A percentile compares a stretch with the other conserved stretches of the same genome.
These are phyloP conservation scores for Cucumis melo DNA, from an alignment of 306 rosid species.

Conservation along the genomic window DNA sequence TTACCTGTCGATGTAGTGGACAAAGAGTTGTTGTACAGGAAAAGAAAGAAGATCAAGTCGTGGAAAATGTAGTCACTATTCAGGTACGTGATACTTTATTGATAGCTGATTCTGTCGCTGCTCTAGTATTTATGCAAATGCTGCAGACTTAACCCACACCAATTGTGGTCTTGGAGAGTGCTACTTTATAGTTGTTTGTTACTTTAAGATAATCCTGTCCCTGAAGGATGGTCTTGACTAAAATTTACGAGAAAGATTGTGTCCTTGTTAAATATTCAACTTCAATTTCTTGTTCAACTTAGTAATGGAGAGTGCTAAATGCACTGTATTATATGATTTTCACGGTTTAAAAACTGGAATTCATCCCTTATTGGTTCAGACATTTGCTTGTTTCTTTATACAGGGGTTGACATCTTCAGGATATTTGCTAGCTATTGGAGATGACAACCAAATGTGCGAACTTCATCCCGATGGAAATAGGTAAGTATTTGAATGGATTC, in stretches of 20 bases:
- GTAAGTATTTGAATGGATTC: conserved; percentile 16
- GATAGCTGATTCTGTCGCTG: not conserved
- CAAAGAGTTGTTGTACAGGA: conserved; percentile 81
- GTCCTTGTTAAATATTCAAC: not conserved
- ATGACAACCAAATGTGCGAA: conserved; percentile 77
- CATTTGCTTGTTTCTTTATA: conserved; percentile 12
- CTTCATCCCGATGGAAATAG: conserved; percentile 96
- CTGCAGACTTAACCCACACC: not conserved
- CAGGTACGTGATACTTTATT: conserved; percentile 45
- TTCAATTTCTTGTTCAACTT: not conserved
- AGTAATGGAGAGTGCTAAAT: not conserved
- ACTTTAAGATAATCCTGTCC: not conserved
- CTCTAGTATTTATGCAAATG: not conserved
- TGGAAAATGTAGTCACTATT: conserved; percentile 70
- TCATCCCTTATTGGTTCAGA: not conserved
- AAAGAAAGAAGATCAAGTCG: conserved; percentile 47
- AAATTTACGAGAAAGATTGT: not conserved
- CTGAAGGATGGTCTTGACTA: not conserved
- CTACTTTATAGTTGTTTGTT: not conserved
- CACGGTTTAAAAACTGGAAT: not conserved
- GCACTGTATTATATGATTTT: not conserved
- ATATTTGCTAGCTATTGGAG: conserved; percentile 66
- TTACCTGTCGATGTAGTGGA: conserved; percentile 48
- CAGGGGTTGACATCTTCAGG: conserved; percentile 59
- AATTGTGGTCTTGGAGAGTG: too few species aligned